Percentiles rank a stretch among this genome's conserved stretches.
Evolutionary conservation across 768 basidiomycete genomes (phyloP).

Genomic region (Podaxis sp.): DNA sequence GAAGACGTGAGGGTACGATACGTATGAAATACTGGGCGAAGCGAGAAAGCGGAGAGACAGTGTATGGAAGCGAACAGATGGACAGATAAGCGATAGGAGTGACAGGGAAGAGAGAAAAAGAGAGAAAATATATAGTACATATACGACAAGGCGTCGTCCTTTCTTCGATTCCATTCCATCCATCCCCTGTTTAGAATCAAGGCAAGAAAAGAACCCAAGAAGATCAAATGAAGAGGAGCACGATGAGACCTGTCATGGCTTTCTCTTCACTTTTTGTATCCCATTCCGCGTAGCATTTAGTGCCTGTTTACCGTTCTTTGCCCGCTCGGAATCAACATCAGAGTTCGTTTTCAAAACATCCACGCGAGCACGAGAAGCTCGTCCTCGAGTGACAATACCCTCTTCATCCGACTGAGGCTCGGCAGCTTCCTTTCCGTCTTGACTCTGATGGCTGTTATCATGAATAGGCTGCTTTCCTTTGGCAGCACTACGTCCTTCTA

Average conservation of each 20-base stretch:
- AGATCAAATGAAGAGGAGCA: background rate
- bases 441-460: conserved; percentile 14
- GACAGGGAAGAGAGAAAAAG: background rate
- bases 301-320: conserved; percentile 3
- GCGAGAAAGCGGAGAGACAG: conserved; percentile 7
- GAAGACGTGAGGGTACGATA: conserved; percentile 2
- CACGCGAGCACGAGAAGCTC: conserved; percentile 18
- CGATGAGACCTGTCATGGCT: conserved; percentile 4
- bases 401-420: conserved; percentile 21
- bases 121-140: conserved; percentile 7
- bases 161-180: conserved; percentile 11
- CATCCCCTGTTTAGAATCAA: conserved; percentile 5
- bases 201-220: conserved; percentile 5
- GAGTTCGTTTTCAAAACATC: background rate
- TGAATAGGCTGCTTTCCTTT: conserved; percentile 16
- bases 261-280: conserved; percentile 7
- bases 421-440: conserved; percentile 8
- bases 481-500: conserved; percentile 20
- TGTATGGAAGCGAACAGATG: conserved; percentile 2
- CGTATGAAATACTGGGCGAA: background rate
- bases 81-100: background rate
- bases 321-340: background rate
- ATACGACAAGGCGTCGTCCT: conserved; percentile 3
- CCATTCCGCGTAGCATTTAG: background rate
- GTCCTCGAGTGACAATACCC: conserved; percentile 35